phyloP scores from a whole-genome alignment of 371 early-diverging fungal genomes.

The Mortierella sp. region DNA sequence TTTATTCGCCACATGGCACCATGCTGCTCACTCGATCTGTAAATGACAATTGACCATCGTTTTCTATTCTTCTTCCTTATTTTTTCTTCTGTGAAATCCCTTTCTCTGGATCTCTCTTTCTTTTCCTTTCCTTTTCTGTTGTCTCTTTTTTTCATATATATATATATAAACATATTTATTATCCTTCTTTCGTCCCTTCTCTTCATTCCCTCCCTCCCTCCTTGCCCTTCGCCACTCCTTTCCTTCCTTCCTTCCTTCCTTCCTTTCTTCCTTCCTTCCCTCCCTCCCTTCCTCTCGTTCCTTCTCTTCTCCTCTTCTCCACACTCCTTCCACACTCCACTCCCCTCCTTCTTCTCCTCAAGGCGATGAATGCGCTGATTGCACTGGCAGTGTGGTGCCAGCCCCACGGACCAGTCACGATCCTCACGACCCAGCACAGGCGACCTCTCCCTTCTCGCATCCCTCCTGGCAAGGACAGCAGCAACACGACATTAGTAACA shows the following conservation, averaged over 20 bases:
- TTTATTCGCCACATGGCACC: conserved; percentile 9
- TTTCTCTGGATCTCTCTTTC: background rate
- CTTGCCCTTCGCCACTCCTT: too few species aligned
- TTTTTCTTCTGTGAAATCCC: background rate
- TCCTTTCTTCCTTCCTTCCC: background rate
- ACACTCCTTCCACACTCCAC: background rate
- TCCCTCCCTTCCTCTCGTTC: background rate
- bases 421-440: conserved; percentile 58
- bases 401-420: conserved; percentile 56
- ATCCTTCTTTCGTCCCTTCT: background rate
- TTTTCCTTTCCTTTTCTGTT: background rate
- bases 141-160: background rate
- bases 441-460: conserved; percentile 34
- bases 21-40: background rate
- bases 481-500: background rate
- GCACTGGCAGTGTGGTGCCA: conserved; percentile 59
- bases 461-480: conserved; percentile 18
- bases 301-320: background rate
- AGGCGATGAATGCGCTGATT: conserved; percentile 53
- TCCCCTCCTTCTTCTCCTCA: background rate
- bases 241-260: background rate
- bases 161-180: too few species aligned
- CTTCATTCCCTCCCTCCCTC: background rate
- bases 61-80: background rate
- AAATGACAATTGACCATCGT: conserved; percentile 3